Evolutionary conservation across 192 early-diverging fungal species (phyloP).

Genomic region (Paraglomus brasilianum): DNA sequence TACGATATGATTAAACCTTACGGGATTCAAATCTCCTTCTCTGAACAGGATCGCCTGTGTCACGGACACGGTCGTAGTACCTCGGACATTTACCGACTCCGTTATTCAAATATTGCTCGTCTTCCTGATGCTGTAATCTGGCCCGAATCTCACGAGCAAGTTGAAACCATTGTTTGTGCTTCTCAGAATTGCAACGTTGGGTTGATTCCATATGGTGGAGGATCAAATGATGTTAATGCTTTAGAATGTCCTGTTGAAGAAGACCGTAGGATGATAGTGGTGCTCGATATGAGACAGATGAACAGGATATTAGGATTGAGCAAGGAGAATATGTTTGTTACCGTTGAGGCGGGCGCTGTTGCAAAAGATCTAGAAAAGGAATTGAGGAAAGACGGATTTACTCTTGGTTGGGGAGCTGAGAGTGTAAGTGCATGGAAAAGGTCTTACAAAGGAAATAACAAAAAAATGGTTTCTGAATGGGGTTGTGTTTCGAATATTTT

Average conservation of each 20-base stretch:
- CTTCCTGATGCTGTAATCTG: conserved; percentile 11
- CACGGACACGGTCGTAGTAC: background rate
- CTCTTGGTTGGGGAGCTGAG: conserved; percentile 8
- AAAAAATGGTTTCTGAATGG: no score
- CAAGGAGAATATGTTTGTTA: conserved; percentile 14
- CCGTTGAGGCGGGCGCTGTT: conserved; percentile 3
- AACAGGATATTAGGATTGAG: conserved; percentile 15
- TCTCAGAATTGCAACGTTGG: conserved; percentile 20
- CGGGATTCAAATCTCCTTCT: conserved; percentile 7
- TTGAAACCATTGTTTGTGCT: background rate
- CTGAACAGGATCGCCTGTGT: conserved; percentile 12
- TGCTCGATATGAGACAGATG: conserved; percentile 22
- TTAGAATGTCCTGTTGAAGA: conserved; percentile 12
- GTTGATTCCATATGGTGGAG: conserved; percentile 12
- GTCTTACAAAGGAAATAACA: no score
- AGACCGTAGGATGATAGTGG: background rate
- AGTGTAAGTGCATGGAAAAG: background rate
- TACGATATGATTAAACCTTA: conserved; percentile 11
- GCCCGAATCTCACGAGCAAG: conserved; percentile 22
- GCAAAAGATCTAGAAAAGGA: conserved; percentile 7
- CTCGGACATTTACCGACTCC: conserved; percentile 4
- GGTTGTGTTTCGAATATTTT: background rate
- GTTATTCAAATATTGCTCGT: background rate
- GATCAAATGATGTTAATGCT: conserved; percentile 18
- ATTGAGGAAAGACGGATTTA: conserved; percentile 10